These are phyloP conservation scores for Arthrobotrys conoides DNA, from an alignment of 2,329 filamentous ascomycete species.

Conservation along the genomic window DNA sequence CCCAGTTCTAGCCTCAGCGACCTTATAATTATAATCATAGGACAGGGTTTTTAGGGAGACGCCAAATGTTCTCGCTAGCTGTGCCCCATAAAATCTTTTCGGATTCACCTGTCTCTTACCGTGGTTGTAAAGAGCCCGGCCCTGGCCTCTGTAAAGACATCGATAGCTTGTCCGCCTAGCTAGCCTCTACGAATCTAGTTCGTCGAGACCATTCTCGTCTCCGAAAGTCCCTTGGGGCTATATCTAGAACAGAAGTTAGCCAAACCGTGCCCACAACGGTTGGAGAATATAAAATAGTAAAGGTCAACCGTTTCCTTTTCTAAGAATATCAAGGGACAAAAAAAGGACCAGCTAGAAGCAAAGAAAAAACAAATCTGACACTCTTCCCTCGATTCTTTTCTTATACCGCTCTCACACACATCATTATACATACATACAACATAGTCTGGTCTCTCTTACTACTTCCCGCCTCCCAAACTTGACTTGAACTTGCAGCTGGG, in stretches of 20 bases:
- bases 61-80: constrained; percentile 36
- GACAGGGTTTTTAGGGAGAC: constrained; percentile 32
- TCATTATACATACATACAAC: constrained; percentile 30
- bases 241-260: constrained; percentile 34
- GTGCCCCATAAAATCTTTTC: constrained; percentile 36
- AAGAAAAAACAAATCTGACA: constrained; percentile 26
- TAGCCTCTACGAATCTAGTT: constrained; percentile 21
- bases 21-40: constrained; percentile 45
- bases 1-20: constrained; percentile 29
- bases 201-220: constrained; percentile 31
- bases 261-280: constrained; percentile 9
- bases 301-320: constrained; percentile 23
- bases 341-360: constrained; percentile 31
- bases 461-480: constrained; percentile 38
- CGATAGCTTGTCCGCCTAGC: constrained; percentile 28
- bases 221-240: constrained; percentile 21
- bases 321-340: constrained; percentile 20
- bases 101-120: constrained; percentile 24
- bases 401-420: constrained; percentile 5
- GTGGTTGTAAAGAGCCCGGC: constrained; percentile 12
- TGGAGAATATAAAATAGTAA: constrained; percentile 49
- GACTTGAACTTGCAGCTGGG: constrained; percentile 50
- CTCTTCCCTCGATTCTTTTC: not conserved
- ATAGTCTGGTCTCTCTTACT: constrained; percentile 28
- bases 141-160: constrained; percentile 13